Conservation (phyloP, 306 rosid genomes). For the Castanea mollissima region DNA sequence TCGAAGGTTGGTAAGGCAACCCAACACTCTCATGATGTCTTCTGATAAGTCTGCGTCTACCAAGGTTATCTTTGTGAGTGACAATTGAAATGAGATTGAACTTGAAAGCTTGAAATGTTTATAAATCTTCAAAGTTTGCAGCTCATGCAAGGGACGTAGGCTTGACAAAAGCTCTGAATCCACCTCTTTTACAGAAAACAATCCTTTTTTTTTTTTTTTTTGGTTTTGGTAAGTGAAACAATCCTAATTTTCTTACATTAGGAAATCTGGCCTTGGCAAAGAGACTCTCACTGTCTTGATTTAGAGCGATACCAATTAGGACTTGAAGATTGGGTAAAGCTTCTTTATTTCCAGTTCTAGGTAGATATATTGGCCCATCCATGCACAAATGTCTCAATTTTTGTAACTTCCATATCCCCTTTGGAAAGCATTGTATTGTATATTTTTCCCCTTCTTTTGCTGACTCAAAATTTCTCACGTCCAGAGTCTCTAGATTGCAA, state of each 20-base stretch:
- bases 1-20: constrained; percentile 12
- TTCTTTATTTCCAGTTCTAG: accelerated
- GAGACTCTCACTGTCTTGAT: neutral
- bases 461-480: neutral
- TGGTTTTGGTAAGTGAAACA: neutral
- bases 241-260: constrained; percentile 12
- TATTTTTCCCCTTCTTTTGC: too few species aligned
- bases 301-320: neutral
- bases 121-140: neutral
- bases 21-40: neutral
- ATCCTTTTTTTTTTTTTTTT: neutral
- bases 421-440: neutral
- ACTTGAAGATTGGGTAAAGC: constrained; percentile 16
- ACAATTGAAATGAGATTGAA: neutral
- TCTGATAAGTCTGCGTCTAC: neutral
- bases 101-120: neutral
- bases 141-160: neutral
- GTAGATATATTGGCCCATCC: neutral
- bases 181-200: neutral
- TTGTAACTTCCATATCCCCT: neutral
- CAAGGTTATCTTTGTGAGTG: constrained; percentile 4
- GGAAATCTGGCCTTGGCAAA: constrained; percentile 5
- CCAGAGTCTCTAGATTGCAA: neutral
- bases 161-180: neutral
- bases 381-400: neutral